phyloP scores from a whole-genome alignment of 2,329 filamentous ascomycete species.

The Scopulariopsis brevicaulis region DNA sequence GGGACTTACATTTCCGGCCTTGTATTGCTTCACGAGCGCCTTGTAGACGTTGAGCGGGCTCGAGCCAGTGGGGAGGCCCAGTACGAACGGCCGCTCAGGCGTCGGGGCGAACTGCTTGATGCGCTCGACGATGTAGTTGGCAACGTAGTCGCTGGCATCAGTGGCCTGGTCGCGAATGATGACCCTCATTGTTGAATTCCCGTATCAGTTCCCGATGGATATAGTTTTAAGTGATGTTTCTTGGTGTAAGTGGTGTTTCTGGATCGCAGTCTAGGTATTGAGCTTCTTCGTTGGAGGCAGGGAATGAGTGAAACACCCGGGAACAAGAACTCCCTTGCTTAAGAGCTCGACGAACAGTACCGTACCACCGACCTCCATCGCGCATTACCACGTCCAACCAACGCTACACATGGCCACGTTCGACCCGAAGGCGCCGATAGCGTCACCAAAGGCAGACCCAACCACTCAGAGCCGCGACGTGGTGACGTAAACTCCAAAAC shows the following conservation, averaged over 20 bases:
- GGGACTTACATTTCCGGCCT: constrained; percentile 43
- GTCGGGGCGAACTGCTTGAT: constrained; percentile 70
- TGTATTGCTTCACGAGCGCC: constrained; percentile 60
- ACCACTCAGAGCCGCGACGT: not conserved
- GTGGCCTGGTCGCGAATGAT: constrained; percentile 67
- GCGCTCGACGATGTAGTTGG: constrained; percentile 71
- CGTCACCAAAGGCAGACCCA: not conserved
- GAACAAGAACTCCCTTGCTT: not conserved
- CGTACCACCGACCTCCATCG: not conserved
- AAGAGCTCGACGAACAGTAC: not conserved
- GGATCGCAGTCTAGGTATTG: not conserved
- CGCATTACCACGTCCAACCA: not conserved
- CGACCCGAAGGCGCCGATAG: not conserved
- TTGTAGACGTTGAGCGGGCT: constrained; percentile 71
- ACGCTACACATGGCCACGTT: not conserved
- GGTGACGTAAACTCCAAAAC: not conserved
- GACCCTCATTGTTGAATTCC: constrained; percentile 52
- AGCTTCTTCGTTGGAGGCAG: not conserved
- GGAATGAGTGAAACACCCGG: not conserved
- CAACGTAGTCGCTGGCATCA: constrained; percentile 63
- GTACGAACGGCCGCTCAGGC: constrained; percentile 62
- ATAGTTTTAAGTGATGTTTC: not conserved
- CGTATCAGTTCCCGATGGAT: not conserved
- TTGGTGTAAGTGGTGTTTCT: not conserved
- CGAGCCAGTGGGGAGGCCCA: constrained; percentile 75